These are phyloP conservation scores for Nakataea oryzae DNA, from an alignment of 2,329 filamentous ascomycete genomes.

Conservation along the genomic window DNA sequence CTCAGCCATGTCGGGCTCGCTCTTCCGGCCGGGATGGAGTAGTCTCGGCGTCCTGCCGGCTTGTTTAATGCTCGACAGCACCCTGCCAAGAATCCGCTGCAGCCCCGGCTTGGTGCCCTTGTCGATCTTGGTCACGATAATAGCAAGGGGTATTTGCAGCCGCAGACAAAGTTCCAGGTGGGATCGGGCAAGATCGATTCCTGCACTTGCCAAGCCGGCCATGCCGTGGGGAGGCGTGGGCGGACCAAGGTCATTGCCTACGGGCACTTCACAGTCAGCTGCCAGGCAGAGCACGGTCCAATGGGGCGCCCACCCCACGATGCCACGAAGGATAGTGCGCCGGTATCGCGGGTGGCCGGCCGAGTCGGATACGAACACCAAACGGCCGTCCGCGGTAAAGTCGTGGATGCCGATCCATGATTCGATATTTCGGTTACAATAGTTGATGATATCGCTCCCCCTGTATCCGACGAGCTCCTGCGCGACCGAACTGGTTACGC, in stretches of 20 bases:
- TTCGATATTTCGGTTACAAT: constrained; percentile 73
- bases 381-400: constrained; percentile 57
- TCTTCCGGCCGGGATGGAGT: constrained; percentile 36
- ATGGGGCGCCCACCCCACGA: constrained; percentile 94
- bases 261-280: constrained; percentile 47
- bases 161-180: constrained; percentile 81
- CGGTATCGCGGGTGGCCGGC: constrained; percentile 85
- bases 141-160: constrained; percentile 63
- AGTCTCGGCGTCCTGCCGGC: constrained; percentile 66
- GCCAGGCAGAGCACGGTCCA: constrained; percentile 86
- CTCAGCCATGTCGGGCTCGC: constrained; percentile 38
- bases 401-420: constrained; percentile 94
- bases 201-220: constrained; percentile 21
- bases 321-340: constrained; percentile 75
- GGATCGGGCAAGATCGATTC: constrained; percentile 63
- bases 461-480: constrained; percentile 88
- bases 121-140: constrained; percentile 88
- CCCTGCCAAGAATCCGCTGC: constrained; percentile 57
- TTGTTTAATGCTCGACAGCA: constrained; percentile 66
- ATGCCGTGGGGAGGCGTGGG: not conserved
- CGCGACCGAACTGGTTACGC: constrained; percentile 86
- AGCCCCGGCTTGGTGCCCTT: constrained; percentile 65
- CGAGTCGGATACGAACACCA: constrained; percentile 86
- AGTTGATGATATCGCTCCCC: constrained; percentile 58
- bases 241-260: not conserved